Base-by-base conservation (phyloP, 2,329 filamentous ascomycete genomes). In the Trichoderma sp. region DNA sequence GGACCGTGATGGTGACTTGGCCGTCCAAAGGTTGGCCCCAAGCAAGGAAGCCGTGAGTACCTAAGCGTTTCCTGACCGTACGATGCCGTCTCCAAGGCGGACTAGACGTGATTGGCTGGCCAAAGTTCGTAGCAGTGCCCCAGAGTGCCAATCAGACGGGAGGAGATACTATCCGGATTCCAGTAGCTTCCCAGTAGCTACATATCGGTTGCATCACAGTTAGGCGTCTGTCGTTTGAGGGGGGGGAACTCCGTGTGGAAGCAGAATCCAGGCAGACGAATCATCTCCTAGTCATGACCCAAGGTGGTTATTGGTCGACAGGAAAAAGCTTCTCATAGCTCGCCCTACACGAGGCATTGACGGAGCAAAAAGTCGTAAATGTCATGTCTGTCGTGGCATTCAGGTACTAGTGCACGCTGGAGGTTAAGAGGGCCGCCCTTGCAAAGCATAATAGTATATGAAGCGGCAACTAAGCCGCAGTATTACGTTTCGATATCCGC, bases 1-100 rank as follows among this genome's bases (percentile, higher is more conserved):
- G 25, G 64, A 32, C 54, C 59, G 64, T n/a, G 58, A 22, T 45
- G 34, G 39, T 67, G 64, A 67, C 45, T 50, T 58, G 64, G 53
- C 64, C 53, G 42, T 34, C 22, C 54, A 67, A 29, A 67, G 32
- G n/a, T 39, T 56, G 32, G 29, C 6, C 37, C 50, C 37, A 27
- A 35, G 52, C 37, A 65, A 17, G 52, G 34, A 57, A 65, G 50
- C 50, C 57, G 37, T 57, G n/a, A 35, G 35, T 42, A 54, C n/a
- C n/a, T n/a, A n/a, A n/a, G 25, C 22, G 25, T 53, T 22, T 48
- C 37, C 22, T 19, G 35, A n/a, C 50, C 37, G 35, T 48, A 48
- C 39, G 25, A 64, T 64, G 12, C 60, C 15, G 60, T 17, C 35
- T 65, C 25, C 27, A 27, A 29, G 34, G 32, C 22, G 25, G 25